Conservation (phyloP, 495 filamentous ascomycete species). For the Annulohypoxylon nitens region DNA sequence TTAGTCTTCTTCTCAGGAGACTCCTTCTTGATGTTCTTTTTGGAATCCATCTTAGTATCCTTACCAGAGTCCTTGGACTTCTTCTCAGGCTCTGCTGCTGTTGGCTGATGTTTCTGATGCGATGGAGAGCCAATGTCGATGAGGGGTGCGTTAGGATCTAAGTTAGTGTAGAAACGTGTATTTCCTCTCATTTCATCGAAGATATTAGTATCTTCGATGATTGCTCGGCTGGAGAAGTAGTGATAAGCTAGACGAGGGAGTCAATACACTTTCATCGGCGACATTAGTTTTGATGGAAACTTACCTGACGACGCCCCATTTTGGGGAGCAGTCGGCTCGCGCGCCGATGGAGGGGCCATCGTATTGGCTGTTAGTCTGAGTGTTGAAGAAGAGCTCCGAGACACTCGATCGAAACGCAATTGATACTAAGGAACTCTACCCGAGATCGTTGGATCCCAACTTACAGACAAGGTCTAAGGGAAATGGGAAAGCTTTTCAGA, state of each 20-base stretch:
- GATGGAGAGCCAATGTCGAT: background rate
- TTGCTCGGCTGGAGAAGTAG: background rate
- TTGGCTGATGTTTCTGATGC: background rate
- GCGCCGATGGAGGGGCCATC: background rate
- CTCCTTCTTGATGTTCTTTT: background rate
- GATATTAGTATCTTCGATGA: background rate
- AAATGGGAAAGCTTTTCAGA: constrained; percentile 3
- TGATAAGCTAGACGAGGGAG: background rate
- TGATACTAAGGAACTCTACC: constrained; percentile 27
- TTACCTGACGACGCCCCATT: background rate
- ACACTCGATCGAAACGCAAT: constrained; percentile 11
- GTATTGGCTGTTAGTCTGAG: background rate
- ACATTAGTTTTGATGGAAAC: background rate
- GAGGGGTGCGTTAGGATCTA: background rate
- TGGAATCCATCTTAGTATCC: background rate
- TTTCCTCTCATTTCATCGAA: background rate
- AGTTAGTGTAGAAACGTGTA: background rate
- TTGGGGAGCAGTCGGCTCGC: background rate
- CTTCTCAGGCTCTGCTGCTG: background rate
- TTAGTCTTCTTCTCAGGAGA: background rate
- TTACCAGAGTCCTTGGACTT: background rate
- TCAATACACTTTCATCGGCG: background rate
- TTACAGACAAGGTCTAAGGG: constrained; percentile 25
- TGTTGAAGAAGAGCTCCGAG: constrained; percentile 5
- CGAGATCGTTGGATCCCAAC: constrained; percentile 26